Evolutionary conservation across 2,329 filamentous ascomycete genomes (phyloP), one percentile per base, ranked within the genome.

Genomic region (Diaporthe caulivora): DNA sequence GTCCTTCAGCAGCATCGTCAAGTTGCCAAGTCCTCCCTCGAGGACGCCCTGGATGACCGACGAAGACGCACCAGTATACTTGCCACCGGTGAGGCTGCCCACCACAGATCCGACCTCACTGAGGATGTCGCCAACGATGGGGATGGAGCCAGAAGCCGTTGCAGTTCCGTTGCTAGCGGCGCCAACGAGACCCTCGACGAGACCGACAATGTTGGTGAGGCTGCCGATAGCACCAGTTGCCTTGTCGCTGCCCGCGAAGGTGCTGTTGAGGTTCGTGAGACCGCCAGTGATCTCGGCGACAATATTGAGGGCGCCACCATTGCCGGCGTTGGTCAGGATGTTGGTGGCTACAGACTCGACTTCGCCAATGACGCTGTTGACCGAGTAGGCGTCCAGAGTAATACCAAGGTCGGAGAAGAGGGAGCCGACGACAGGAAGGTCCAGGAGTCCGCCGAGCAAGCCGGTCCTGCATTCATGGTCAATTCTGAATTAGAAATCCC

Each of bases 41-140:
- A 64, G 58, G 26, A 47, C 58, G 18, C 58, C 40, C 58, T 64
- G 58, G 58, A 64, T 64, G 58, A 47, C 58, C 42, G 58, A 34
- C 40, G 58, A 64, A 64, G 58, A 64, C 2, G 26, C 58, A 31
- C 58, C 58, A 13, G 58, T 31, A 42, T n/a, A 64, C 40, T 64
- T 64, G 40, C 58, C 58, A 5, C 58, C 58, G 58, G 58, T 64
- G 40, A 64, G 26, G 58, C 58, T 64, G 58, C 58, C 58, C 40
- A 64, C 40, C 17, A 64, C 26, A 8, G 58, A 64, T 49, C 58
- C 58, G 58, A 64, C 58, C 58, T 64, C 58, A 17, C n/a, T 42
- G 58, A 64, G 58, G 40, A 64, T 64, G 58, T 64, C 58, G 58
- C 58, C 58, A 64, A 64, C 40, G 47, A 64, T 42, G 40, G 58